Percentiles rank a stretch among this genome's conserved stretches.
phyloP scores from a whole-genome alignment of 345 rosid species.

The Eucalyptus brandiana region DNA sequence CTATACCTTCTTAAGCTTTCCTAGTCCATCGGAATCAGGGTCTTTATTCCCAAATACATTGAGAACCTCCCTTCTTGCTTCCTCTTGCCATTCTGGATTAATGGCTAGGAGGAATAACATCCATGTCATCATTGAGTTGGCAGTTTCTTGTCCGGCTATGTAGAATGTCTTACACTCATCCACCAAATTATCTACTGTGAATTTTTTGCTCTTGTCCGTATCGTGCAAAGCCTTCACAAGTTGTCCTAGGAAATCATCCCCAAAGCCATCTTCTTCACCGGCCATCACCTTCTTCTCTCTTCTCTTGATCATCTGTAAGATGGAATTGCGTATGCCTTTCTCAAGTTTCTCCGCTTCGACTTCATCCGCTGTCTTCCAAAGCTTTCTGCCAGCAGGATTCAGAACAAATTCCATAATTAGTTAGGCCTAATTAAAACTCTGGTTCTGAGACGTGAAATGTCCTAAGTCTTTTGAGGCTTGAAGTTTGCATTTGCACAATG shows the following conservation, averaged over 20 bases:
- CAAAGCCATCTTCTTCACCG: neutral
- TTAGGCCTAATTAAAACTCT: neutral
- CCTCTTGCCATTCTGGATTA: constrained; percentile 28
- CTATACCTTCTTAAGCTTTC: constrained; percentile 21
- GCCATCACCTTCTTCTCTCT: constrained; percentile 1
- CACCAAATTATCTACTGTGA: constrained; percentile 1
- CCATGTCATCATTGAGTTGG: constrained; percentile 16
- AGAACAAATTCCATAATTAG: neutral
- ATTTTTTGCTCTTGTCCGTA: neutral
- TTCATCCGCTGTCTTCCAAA: constrained; percentile 12
- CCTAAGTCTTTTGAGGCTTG: neutral
- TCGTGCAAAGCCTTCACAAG: constrained; percentile 9
- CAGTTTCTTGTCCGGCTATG: constrained; percentile 24
- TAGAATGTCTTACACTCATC: constrained; percentile 42
- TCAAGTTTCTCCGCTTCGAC: neutral
- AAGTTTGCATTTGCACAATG: neutral
- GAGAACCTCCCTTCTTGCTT: constrained; percentile 19
- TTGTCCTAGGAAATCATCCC: constrained; percentile 17
- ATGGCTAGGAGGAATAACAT: constrained; percentile 17
- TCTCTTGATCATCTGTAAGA: neutral
- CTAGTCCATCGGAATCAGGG: constrained; percentile 9
- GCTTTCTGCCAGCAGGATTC: neutral
- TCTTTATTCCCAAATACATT: constrained; percentile 11
- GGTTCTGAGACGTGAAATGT: neutral
- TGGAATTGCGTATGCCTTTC: neutral